Evolutionary conservation across 345 rosid genomes (phyloP), one percentile per base, ranked within the genome.

Genomic region (Laguncularia racemosa): DNA sequence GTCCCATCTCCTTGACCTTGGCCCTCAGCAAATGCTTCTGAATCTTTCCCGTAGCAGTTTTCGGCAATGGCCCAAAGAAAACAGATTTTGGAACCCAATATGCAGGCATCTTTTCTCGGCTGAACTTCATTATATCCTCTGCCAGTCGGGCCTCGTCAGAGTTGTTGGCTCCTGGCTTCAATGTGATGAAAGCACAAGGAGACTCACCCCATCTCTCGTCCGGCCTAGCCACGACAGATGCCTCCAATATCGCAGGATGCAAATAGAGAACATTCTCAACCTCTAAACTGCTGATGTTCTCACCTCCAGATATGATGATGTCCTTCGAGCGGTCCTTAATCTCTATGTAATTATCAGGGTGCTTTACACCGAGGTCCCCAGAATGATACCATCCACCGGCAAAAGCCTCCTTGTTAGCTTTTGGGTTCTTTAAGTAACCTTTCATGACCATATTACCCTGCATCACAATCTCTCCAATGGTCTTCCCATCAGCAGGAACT

Each of bases 311-410:
- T 66, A 92, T 92, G 61, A 89, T 89, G 43, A 93, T 74, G 66
- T 93, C 97, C 71, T 93, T 93, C 18, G 92, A 82, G 61, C 99
- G 62, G 76, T 89, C 99, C 63, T 89, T 89, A 46, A 89, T 82
- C 69, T 93, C 90, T 15, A 89, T 78, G 52, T 89, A 93, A 44
- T 79, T 82, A 59, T 93, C 97, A 1, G 95, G 90, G 67, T 87
- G 85, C 67, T 87, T 93, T 64, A 85, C 97, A 0, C 77, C 96
- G 11, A 93, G 89, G 62, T 93, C 97, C 44, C 87, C 95, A 0
- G 96, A 79, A 53, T 89, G 99, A 61, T 79, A 93, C 97, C 97
- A 84, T 4, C 99, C 96, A 0, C 81, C 80, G 4, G 99, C 90
- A 47, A 93, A 89, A 1, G 82, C 50, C 69, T 89, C 99, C 69